Percentiles rank a stretch among this genome's conserved stretches.
Conservation (phyloP, 2,329 filamentous ascomycete genomes). For the Calonectria montana region DNA sequence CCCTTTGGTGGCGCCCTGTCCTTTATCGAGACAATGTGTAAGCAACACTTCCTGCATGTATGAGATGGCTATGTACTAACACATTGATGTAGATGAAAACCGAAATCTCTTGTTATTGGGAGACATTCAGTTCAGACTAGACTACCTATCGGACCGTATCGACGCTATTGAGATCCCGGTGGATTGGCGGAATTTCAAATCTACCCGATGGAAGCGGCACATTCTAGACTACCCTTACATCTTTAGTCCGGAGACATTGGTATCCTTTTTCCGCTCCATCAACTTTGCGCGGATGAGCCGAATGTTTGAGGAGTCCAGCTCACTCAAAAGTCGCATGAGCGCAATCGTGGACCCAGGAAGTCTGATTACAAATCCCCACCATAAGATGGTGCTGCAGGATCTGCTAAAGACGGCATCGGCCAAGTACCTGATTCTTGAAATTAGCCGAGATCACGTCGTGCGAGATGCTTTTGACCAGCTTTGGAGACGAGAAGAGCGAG, state of each 20-base stretch:
- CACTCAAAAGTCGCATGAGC: constrained; percentile 66
- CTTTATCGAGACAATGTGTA: constrained; percentile 78
- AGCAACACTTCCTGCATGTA: constrained; percentile 47
- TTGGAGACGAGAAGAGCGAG: constrained; percentile 85
- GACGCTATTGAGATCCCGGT: constrained; percentile 80
- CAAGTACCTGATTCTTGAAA: constrained; percentile 77
- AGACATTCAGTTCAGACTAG: constrained; percentile 77
- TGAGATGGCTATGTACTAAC: constrained; percentile 17
- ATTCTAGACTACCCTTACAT: constrained; percentile 85
- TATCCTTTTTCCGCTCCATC: constrained; percentile 87
- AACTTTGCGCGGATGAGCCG: constrained; percentile 90
- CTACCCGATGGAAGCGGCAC: constrained; percentile 75
- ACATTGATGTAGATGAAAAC: constrained; percentile 63
- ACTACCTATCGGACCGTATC: constrained; percentile 80
- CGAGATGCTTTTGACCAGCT: constrained; percentile 86
- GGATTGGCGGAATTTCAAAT: constrained; percentile 73
- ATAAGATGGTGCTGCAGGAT: constrained; percentile 71
- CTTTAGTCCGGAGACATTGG: constrained; percentile 77
- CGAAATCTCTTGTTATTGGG: constrained; percentile 73
- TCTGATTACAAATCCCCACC: constrained; percentile 66
- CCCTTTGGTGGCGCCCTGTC: constrained; percentile 82
- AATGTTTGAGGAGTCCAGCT: constrained; percentile 77
- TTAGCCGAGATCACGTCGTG: constrained; percentile 75
- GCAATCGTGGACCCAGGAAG: constrained; percentile 65
- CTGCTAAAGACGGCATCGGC: constrained; percentile 74